phyloP scores from a whole-genome alignment of 352 stramenopile species.

The Globisporangium apiculatum region DNA sequence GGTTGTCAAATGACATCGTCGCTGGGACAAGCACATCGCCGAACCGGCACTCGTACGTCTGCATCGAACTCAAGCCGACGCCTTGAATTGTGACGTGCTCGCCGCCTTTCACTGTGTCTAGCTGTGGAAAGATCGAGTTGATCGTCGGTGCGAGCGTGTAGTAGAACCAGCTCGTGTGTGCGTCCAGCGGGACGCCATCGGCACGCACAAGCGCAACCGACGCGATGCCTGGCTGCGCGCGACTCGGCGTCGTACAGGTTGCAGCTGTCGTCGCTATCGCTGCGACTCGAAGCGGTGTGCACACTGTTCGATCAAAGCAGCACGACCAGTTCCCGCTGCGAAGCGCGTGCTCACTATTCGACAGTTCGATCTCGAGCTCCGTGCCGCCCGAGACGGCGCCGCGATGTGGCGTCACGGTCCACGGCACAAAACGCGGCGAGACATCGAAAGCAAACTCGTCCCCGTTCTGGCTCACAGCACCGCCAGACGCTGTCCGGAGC shows the following conservation, averaged over 20 bases:
- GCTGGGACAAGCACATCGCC: slow-evolving; percentile 13
- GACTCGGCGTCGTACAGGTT: slow-evolving; percentile 12
- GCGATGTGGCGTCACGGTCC: slow-evolving; percentile 19
- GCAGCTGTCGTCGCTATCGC: not conserved
- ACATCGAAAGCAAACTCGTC: slow-evolving; percentile 5
- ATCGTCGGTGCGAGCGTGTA: slow-evolving; percentile 20
- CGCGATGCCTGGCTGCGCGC: slow-evolving; percentile 13
- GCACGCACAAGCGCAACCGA: slow-evolving; percentile 15
- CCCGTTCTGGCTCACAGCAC: slow-evolving; percentile 3
- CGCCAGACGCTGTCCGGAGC: slow-evolving; percentile 21
- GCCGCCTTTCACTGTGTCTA: slow-evolving; percentile 13
- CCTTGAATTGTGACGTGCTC: slow-evolving; percentile 22
- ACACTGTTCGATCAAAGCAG: slow-evolving; percentile 26
- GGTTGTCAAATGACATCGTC: slow-evolving; percentile 20
- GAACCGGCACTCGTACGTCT: slow-evolving; percentile 23
- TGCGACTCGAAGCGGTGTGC: slow-evolving; percentile 10
- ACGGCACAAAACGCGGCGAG: slow-evolving; percentile 2
- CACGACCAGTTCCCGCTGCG: slow-evolving; percentile 20
- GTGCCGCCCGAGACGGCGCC: slow-evolving; percentile 15
- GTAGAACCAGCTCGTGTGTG: slow-evolving; percentile 27
- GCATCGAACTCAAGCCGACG: slow-evolving; percentile 17
- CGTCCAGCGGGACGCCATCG: not conserved
- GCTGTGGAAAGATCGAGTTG: slow-evolving; percentile 15
- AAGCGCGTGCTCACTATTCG: not conserved
- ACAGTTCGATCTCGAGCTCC: not conserved